Percentiles rank a stretch among this genome's conserved stretches.
Evolutionary conservation across 805 yeast genomes (phyloP).

Genomic region (Candida tibetensis): DNA sequence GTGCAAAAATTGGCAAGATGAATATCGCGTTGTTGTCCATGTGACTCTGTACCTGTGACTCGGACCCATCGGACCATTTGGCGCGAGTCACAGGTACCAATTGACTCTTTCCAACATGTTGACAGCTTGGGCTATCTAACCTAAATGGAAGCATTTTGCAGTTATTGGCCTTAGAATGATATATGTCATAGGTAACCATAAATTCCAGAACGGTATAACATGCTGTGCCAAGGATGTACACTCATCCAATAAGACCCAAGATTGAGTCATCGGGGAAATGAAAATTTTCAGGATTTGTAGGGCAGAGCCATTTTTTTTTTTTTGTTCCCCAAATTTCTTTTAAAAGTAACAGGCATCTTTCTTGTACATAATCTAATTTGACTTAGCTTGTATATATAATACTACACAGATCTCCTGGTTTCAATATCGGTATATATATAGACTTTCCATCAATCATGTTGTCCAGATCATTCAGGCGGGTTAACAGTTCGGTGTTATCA

Average conservation of each 20-base stretch:
- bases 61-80: background rate
- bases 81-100: background rate
- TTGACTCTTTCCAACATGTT: background rate
- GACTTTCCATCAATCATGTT: background rate
- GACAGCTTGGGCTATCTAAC: too few species aligned
- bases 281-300: conserved; percentile 1
- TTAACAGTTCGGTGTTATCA: background rate
- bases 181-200: too few species aligned
- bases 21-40: too few species aligned
- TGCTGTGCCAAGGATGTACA: too few species aligned
- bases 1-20: too few species aligned
- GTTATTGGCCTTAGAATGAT: too few species aligned
- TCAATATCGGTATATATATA: background rate
- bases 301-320: background rate
- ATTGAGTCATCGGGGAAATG: conserved; percentile 6
- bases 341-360: background rate
- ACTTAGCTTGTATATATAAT: too few species aligned
- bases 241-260: too few species aligned
- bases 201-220: too few species aligned
- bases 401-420: background rate
- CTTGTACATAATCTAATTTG: background rate
- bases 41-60: background rate
- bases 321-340: background rate
- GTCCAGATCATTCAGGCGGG: background rate
- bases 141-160: too few species aligned